Percentiles rank a stretch among this genome's conserved stretches.
Evolutionary conservation across 2,329 filamentous ascomycete genomes (phyloP).

Genomic region (Didymella arachidicola): DNA sequence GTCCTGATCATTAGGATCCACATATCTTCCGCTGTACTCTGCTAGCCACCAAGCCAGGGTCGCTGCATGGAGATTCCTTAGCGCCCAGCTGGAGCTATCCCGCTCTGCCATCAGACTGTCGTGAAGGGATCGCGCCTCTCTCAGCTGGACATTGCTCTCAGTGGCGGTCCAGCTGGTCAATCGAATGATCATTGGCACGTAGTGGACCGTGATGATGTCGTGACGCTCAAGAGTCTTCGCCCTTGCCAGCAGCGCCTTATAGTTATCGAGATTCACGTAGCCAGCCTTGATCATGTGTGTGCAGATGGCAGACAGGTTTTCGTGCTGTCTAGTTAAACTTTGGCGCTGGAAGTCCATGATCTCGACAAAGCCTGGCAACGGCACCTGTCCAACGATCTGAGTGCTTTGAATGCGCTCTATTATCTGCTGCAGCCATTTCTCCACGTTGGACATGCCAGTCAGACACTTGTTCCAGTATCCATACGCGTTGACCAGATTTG

Average conservation of each 20-base stretch:
- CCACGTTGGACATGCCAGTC: constrained; percentile 76
- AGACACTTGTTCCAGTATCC: constrained; percentile 78
- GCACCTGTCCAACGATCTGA: constrained; percentile 73
- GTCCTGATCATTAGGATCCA: constrained; percentile 71
- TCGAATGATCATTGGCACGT: constrained; percentile 79
- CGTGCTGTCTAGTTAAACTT: constrained; percentile 88
- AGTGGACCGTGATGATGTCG: constrained; percentile 77
- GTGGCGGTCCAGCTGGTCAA: constrained; percentile 80
- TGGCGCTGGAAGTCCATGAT: constrained; percentile 80
- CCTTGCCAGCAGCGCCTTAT: constrained; percentile 72
- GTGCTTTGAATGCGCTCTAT: constrained; percentile 78
- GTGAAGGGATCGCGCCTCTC: constrained; percentile 75
- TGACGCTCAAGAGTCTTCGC: constrained; percentile 78
- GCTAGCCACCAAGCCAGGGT: constrained; percentile 86
- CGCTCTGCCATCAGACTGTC: constrained; percentile 69
- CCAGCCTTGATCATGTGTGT: constrained; percentile 79
- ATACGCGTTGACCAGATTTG: constrained; percentile 63
- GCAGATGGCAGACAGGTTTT: constrained; percentile 82
- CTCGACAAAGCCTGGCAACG: constrained; percentile 72
- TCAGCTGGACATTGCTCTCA: constrained; percentile 71
- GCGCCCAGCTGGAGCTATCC: constrained; percentile 73
- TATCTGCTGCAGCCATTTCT: constrained; percentile 77
- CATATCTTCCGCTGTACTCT: constrained; percentile 90
- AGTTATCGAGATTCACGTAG: constrained; percentile 74
- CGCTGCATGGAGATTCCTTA: constrained; percentile 80